Conservation (phyloP, 805 yeast genomes). For the Nakazawaea wickerhamii region DNA sequence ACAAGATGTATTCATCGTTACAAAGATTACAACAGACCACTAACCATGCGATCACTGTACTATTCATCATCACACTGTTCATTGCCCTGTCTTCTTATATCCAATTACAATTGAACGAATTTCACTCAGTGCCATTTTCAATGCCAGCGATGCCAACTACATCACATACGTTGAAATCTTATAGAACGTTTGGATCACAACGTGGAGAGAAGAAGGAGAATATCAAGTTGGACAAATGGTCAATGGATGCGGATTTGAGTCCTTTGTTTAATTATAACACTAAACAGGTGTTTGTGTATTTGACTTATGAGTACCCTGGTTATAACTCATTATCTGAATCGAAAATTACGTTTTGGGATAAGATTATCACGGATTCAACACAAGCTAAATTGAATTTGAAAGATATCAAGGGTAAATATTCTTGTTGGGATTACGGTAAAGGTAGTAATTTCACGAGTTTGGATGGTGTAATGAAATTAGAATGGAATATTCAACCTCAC, state of each 20-base stretch:
- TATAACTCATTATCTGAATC: conserved; percentile 36
- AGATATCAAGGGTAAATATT: conserved; percentile 63
- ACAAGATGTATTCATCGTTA: conserved; percentile 33
- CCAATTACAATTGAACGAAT: conserved; percentile 43
- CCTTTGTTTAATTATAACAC: conserved; percentile 95
- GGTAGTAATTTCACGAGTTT: conserved; percentile 55
- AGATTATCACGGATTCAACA: conserved; percentile 51
- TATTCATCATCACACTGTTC: conserved; percentile 39
- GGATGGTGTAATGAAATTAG: conserved; percentile 62
- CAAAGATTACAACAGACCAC: conserved; percentile 46
- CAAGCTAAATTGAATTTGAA: conserved; percentile 52
- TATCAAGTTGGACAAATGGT: conserved; percentile 56
- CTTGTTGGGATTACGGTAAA: conserved; percentile 69
- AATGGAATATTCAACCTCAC: conserved; percentile 91
- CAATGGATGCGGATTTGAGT: conserved; percentile 66
- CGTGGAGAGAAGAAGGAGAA: conserved; percentile 72
- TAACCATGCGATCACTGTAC: conserved; percentile 49
- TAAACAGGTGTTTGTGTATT: conserved; percentile 87
- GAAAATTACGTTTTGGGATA: conserved; percentile 88
- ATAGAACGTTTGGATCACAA: conserved; percentile 47
- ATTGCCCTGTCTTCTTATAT: conserved; percentile 42
- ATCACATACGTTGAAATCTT: conserved; percentile 4
- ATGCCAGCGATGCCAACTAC: not conserved
- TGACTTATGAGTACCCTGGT: conserved; percentile 77
- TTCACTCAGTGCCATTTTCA: conserved; percentile 24